These are phyloP conservation scores for Fusarium citri DNA, from an alignment of 2,329 filamentous ascomycete species.

Conservation along the genomic window DNA sequence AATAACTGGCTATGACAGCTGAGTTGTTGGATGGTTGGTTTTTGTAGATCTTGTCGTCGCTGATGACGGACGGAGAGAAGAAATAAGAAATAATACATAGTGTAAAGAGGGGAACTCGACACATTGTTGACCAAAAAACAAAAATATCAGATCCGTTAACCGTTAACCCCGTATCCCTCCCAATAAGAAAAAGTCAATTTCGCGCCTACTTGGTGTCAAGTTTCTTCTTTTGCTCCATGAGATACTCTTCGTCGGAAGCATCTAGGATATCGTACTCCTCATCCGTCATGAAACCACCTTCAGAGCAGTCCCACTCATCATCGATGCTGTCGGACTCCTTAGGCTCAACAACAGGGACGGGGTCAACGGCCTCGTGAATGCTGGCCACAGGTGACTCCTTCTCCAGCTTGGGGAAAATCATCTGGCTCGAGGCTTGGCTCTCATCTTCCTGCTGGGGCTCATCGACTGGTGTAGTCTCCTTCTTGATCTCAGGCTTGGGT, in stretches of 20 bases:
- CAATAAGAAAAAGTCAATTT: slow-evolving; percentile 24
- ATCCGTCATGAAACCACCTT: slow-evolving; percentile 89
- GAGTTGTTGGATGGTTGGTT: slow-evolving; percentile 11
- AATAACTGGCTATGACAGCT: slow-evolving; percentile 17
- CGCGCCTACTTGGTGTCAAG: slow-evolving; percentile 52
- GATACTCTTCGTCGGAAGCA: slow-evolving; percentile 89
- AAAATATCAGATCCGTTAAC: slow-evolving; percentile 28
- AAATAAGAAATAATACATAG: slow-evolving; percentile 44
- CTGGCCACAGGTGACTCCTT: slow-evolving; percentile 90
- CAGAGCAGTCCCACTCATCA: slow-evolving; percentile 73
- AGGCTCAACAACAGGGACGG: slow-evolving; percentile 65
- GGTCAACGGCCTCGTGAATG: slow-evolving; percentile 74
- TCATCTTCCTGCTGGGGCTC: slow-evolving; percentile 50
- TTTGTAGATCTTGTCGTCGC: slow-evolving; percentile 18
- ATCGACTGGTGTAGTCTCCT: slow-evolving; percentile 34
- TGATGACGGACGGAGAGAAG: slow-evolving; percentile 20
- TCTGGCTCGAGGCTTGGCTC: slow-evolving; percentile 61
- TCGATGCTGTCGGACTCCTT: slow-evolving; percentile 62
- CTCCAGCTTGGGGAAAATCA: slow-evolving; percentile 97
- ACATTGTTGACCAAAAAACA: slow-evolving; percentile 26
- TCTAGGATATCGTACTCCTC: slow-evolving; percentile 98
- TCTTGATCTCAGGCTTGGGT: slow-evolving; percentile 44
- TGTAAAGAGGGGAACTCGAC: slow-evolving; percentile 37
- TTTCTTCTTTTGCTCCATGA: slow-evolving; percentile 65
- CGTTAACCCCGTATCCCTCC: slow-evolving; percentile 36